Conservation (phyloP, 2,329 filamentous ascomycete genomes). For the Trichoderma sp. region DNA sequence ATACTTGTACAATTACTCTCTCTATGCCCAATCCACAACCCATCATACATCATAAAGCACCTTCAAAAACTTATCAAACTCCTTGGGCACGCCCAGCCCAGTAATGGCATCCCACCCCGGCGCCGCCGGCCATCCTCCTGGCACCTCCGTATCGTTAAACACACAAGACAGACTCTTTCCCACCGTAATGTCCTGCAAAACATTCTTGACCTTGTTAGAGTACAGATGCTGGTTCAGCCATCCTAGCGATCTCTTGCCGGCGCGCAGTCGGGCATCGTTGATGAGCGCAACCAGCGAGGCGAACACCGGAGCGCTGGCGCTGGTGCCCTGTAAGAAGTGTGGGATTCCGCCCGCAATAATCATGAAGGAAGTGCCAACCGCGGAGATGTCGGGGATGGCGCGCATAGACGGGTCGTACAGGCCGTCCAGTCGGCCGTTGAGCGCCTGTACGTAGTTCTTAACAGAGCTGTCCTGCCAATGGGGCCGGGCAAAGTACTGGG, state of each 20-base stretch:
- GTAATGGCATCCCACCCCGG: conserved; percentile 52
- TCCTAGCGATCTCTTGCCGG: conserved; percentile 51
- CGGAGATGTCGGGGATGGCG: conserved; percentile 54
- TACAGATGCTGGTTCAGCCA: conserved; percentile 57
- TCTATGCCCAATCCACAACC: background rate
- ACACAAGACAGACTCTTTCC: conserved; percentile 45
- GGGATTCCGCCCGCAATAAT: conserved; percentile 36
- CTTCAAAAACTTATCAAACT: conserved; percentile 42
- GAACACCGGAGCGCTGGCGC: conserved; percentile 56
- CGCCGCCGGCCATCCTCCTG: conserved; percentile 47
- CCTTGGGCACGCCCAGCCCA: conserved; percentile 49
- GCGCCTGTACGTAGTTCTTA: conserved; percentile 40
- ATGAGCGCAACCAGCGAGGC: conserved; percentile 56
- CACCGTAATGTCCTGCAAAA: conserved; percentile 44
- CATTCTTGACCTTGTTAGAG: conserved; percentile 36
- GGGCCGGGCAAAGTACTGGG: conserved; percentile 49
- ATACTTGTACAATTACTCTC: background rate
- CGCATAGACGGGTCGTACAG: conserved; percentile 50
- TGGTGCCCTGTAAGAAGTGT: conserved; percentile 44
- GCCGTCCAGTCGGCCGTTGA: conserved; percentile 46
- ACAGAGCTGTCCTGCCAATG: conserved; percentile 48
- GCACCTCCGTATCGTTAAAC: conserved; percentile 34
- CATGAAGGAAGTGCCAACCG: conserved; percentile 59
- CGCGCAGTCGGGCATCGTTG: conserved; percentile 54
- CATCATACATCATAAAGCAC: conserved; percentile 29